Conservation (phyloP, 371 early-diverging fungal genomes). For the Rhizomucor pusillus region DNA sequence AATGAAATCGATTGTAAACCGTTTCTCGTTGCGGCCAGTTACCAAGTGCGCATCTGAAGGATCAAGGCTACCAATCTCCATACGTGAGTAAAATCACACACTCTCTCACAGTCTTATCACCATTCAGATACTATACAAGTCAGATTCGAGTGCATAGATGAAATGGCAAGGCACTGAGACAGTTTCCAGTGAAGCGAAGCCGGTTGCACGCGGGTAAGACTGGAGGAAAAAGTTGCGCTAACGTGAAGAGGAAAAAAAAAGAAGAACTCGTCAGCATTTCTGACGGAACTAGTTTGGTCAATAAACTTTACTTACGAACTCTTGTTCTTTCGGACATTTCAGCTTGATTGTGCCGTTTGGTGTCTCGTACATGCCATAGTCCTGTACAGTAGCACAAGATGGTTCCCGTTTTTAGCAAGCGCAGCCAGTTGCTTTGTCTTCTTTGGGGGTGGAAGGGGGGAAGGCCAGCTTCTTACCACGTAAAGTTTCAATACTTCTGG, state of each 20-base stretch:
- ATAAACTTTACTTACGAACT: constrained; percentile 29
- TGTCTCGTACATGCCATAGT: constrained; percentile 41
- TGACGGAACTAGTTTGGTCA: background rate
- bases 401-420: no score
- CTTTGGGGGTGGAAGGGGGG: background rate
- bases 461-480: constrained; percentile 20
- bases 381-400: background rate
- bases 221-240: constrained; percentile 22
- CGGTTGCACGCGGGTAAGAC: constrained; percentile 11
- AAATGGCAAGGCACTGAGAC: constrained; percentile 16
- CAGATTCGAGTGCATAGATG: constrained; percentile 14
- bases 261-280: background rate
- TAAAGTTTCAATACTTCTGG: constrained; percentile 38
- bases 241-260: background rate
- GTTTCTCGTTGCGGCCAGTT: no score
- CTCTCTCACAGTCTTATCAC: no score
- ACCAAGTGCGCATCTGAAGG: no score
- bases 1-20: no score
- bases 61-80: no score
- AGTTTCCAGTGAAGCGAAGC: constrained; percentile 8
- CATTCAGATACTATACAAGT: constrained; percentile 21
- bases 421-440: no score
- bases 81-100: no score
- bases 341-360: constrained; percentile 38
- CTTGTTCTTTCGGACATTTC: constrained; percentile 38